A percentile compares a stretch with the other conserved stretches of the same genome.
phyloP scores from a whole-genome alignment of 169 alveolate genomes.

The Haemoproteus tartakovskyi region DNA sequence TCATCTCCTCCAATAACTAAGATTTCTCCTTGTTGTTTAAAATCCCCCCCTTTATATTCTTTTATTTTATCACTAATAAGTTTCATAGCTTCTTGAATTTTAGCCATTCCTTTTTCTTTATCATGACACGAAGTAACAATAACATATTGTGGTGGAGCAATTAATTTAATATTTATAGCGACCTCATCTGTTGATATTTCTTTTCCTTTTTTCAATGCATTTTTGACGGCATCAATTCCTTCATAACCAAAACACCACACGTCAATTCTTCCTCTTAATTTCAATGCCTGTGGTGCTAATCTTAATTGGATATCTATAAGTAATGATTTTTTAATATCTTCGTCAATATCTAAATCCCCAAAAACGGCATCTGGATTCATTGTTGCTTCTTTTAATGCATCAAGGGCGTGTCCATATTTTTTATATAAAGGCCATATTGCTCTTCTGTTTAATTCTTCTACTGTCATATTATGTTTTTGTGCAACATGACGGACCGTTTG shows the following conservation, averaged over 20 bases:
- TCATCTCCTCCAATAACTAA: constrained; percentile 88
- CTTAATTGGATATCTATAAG: constrained; percentile 85
- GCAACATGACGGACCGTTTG: constrained; percentile 93
- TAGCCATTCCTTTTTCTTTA: constrained; percentile 85
- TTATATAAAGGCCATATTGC: constrained; percentile 96
- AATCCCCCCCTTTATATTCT: constrained; percentile 87
- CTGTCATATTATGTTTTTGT: constrained; percentile 83
- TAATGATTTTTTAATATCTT: constrained; percentile 83
- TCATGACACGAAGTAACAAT: constrained; percentile 87
- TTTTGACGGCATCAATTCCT: constrained; percentile 97
- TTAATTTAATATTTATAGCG: constrained; percentile 82
- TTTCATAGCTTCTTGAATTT: constrained; percentile 81
- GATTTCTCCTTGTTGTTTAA: constrained; percentile 85
- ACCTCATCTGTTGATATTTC: constrained; percentile 61
- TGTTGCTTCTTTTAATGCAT: constrained; percentile 94
- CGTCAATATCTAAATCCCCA: constrained; percentile 85
- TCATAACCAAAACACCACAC: constrained; percentile 94
- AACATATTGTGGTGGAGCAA: constrained; percentile 92
- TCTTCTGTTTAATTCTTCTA: constrained; percentile 88
- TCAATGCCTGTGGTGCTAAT: constrained; percentile 89
- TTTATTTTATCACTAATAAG: constrained; percentile 82
- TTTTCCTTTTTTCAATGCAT: constrained; percentile 82
- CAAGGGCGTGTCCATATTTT: constrained; percentile 92
- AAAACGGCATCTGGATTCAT: constrained; percentile 88
- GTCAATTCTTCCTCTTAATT: constrained; percentile 89